Evolutionary conservation across 768 basidiomycete species (phyloP), one percentile per base, ranked within the genome.

Genomic region (Strobilomyces confusus): DNA sequence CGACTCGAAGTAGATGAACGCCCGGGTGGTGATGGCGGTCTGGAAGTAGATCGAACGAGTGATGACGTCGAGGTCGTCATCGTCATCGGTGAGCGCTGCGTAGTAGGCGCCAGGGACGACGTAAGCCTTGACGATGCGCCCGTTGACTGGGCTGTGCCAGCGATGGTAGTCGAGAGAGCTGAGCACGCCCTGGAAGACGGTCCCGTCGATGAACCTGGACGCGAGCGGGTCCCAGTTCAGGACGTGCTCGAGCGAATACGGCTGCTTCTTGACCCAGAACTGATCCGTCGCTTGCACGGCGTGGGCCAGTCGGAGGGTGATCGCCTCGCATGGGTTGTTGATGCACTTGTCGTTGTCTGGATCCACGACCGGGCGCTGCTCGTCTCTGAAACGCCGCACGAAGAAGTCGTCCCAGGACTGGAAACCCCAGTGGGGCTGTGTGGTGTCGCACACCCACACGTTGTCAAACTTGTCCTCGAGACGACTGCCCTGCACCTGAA

Each of bases 201-300:
- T 75, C 4, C 77, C 83, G 5, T 77, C 80, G 5, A 74, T 69
- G 54, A 83, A 80, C n/a, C 73, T 64, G 2, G 71, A 52, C 0
- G 75, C 66, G 51, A 66, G 61, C 2, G 70, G 59, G 54, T 81
- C 74, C 37, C 72, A 63, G 45, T 73, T 64, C 32, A 86, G 76
- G 69, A 84, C 79, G 59, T 83, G 75, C 9, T 63, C 29, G 42
- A 86, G 77, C 9, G 83, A 84, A 63, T 86, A 86, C 0, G 78
- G 76, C 61, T 82, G 71, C 0, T 75, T 79, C 62, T 86, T 84
- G 66, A 84, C 57, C 82, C 81, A 85, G 66, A 86, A 84, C 37
- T 60, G 55, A 48, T 82, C 80, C 7, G 63, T 63, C 2, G 58
- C 63, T 46, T 78, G 58, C 37, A 80, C 73, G 48, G 76, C 58